A percentile compares a stretch with the other conserved stretches of the same genome.
Conservation (phyloP, 176 grass and related monocot species). For the Lolium rigidum region DNA sequence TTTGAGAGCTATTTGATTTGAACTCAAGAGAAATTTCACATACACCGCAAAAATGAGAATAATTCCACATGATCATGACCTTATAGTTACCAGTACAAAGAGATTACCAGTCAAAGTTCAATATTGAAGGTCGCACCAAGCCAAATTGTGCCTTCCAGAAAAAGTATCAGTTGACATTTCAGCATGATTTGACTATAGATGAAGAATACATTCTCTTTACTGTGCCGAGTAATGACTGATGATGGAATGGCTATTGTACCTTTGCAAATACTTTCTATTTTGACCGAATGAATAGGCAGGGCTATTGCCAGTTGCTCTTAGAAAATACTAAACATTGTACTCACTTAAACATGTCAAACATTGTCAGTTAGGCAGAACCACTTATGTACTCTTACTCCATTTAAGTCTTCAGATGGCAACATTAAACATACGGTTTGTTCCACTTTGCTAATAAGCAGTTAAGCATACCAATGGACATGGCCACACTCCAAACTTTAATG, state of each 20-base stretch:
- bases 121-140: not conserved
- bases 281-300: not conserved
- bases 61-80: not conserved
- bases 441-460: not conserved
- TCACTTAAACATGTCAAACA: not conserved
- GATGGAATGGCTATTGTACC: not conserved
- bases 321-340: not conserved
- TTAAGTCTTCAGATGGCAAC: not conserved
- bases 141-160: not conserved
- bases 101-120: not conserved
- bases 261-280: not conserved
- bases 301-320: not conserved
- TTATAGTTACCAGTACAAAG: not conserved
- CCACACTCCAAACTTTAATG: not conserved
- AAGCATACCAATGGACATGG: not conserved
- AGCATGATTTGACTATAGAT: not conserved
- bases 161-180: not conserved
- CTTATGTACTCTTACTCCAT: not conserved
- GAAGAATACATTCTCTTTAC: not conserved
- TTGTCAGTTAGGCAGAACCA: not conserved
- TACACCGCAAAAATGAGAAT: not conserved
- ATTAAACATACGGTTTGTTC: not conserved
- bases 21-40: not conserved
- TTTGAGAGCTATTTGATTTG: not conserved
- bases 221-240: constrained; percentile 12